Evolutionary conservation across 441 rosid species (phyloP), one percentile per base, ranked within the genome.

Genomic region (Pelargonium cotyledonis): DNA sequence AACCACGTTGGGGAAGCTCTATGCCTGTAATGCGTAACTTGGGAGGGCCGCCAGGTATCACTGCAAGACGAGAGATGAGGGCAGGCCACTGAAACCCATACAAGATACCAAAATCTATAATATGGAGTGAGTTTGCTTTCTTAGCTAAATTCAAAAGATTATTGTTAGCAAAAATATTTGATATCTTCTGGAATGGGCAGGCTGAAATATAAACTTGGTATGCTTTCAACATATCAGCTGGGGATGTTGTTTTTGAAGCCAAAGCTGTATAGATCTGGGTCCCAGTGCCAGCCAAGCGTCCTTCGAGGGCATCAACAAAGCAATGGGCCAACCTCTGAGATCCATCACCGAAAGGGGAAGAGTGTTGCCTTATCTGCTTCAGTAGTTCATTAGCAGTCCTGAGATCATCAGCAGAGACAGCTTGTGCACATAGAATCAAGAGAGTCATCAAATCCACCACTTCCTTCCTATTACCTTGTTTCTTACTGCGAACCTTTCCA

Each of bases 51-150:
- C 82, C 82, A 29, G 69, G 67, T 64, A 80, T 69, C 68, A 64
- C 73, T 8, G 85, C 75, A 57, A 83, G 85, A 0, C 82, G 65
- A 46, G 77, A 77, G 70, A 83, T 86, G 58, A 84, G 6, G 40
- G 74, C 8, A 44, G 88, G 84, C 91, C 91, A 86, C 21, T 86
- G 91, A 57, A 83, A 86, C 71, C 91, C 87, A 21, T 81, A 81
- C 11, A 60, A 46, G 58, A 80, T 80, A 41, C 81, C 81, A 40
- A 80, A 80, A 40, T 80, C 81, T 3, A 80, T 80, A 19, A 86
- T 75, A 71, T 86, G 91, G 23, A 86, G 68, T 68, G 78, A 78
- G 2, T 67, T 57, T 15, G 74, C 77, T 29, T 66, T 72, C 29
- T 47, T 29, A 63, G 81, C 70, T 7, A 78, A 2, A 15, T 60